Conservation (phyloP, 2,329 filamentous ascomycete genomes). For the Mycosphaerella sp. region DNA sequence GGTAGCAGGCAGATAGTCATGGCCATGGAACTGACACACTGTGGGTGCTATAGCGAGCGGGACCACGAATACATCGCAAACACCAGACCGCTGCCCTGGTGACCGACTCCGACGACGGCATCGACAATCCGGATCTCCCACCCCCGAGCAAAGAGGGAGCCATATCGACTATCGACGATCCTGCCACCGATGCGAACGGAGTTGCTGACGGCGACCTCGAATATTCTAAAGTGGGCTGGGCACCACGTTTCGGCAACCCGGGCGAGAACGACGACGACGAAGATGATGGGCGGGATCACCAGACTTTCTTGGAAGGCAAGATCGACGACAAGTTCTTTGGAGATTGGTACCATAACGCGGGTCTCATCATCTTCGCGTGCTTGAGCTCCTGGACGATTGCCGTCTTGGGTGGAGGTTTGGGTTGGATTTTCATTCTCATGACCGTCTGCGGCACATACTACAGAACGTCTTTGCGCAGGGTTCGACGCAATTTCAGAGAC, state of each 20-base stretch:
- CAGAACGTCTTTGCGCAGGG: slow-evolving; percentile 85
- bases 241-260: slow-evolving; percentile 72
- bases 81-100: slow-evolving; percentile 63
- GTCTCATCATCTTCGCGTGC: slow-evolving; percentile 88
- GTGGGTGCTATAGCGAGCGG: slow-evolving; percentile 19
- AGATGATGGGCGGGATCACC: slow-evolving; percentile 70
- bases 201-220: slow-evolving; percentile 45
- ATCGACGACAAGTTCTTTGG: slow-evolving; percentile 88
- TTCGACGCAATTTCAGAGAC: slow-evolving; percentile 92
- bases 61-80: slow-evolving; percentile 38
- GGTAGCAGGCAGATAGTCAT: not conserved
- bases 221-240: slow-evolving; percentile 68
- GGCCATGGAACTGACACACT: slow-evolving; percentile 16
- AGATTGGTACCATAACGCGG: slow-evolving; percentile 98
- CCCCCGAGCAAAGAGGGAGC: slow-evolving; percentile 65
- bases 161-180: slow-evolving; percentile 49
- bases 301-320: slow-evolving; percentile 77
- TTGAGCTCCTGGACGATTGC: slow-evolving; percentile 85
- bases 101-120: slow-evolving; percentile 72
- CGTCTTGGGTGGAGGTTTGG: slow-evolving; percentile 80
- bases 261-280: slow-evolving; percentile 50
- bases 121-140: slow-evolving; percentile 68
- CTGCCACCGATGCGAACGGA: slow-evolving; percentile 43
- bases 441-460: slow-evolving; percentile 91
- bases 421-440: slow-evolving; percentile 92